phyloP scores from a whole-genome alignment of 2,329 filamentous ascomycete genomes.

The Ceratocystiopsis minuta region DNA sequence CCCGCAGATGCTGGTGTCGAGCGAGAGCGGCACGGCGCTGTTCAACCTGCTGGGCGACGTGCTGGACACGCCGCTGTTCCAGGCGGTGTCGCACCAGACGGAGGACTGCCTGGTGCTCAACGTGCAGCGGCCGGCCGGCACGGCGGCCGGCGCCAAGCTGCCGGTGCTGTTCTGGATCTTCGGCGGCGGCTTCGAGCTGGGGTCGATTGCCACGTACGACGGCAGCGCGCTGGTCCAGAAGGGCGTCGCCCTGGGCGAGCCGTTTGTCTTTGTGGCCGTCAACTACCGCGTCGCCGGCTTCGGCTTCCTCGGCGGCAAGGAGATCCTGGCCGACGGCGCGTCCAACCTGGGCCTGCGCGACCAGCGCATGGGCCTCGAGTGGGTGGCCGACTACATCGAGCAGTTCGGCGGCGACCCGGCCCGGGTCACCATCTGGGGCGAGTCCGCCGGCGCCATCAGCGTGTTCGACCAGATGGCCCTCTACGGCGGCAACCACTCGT shows the following conservation, averaged over 20 bases:
- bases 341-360: slow-evolving; percentile 57
- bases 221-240: slow-evolving; percentile 26
- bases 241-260: slow-evolving; percentile 33
- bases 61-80: slow-evolving; percentile 37
- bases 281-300: slow-evolving; percentile 65
- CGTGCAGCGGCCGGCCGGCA: slow-evolving; percentile 40
- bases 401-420: slow-evolving; percentile 61
- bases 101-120: slow-evolving; percentile 49
- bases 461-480: slow-evolving; percentile 61
- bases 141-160: slow-evolving; percentile 33
- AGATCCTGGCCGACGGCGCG: slow-evolving; percentile 48
- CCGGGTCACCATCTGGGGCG: slow-evolving; percentile 68
- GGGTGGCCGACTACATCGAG: slow-evolving; percentile 61
- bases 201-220: slow-evolving; percentile 33
- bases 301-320: slow-evolving; percentile 52
- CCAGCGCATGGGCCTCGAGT: slow-evolving; percentile 53
- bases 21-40: slow-evolving; percentile 24
- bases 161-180: slow-evolving; percentile 57
- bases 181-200: slow-evolving; percentile 44
- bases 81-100: slow-evolving; percentile 30
- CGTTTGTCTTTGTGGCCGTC: slow-evolving; percentile 57
- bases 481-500: slow-evolving; percentile 49
- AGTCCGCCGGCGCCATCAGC: slow-evolving; percentile 54
- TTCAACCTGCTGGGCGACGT: slow-evolving; percentile 29
- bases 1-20: slow-evolving; percentile 51